Percentiles rank a stretch among this genome's conserved stretches.
These are phyloP conservation scores for Aphanomyces cochlioides DNA, from an alignment of 352 stramenopile species.

Conservation along the genomic window DNA sequence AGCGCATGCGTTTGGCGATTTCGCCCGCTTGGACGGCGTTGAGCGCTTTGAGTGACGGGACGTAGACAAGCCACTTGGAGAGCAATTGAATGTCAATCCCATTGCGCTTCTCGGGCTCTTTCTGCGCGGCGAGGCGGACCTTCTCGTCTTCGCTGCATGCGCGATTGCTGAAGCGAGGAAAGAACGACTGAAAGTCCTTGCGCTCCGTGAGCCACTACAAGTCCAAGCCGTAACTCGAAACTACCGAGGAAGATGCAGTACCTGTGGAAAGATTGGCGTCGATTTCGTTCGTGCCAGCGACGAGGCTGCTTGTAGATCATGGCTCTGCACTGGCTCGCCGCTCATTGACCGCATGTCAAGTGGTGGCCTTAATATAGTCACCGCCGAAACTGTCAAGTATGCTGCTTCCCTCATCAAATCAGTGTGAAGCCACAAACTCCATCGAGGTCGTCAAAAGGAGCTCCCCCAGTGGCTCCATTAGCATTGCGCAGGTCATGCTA, in stretches of 20 bases:
- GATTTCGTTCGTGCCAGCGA: not conserved
- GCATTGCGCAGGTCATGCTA: no score
- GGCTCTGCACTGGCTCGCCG: no score
- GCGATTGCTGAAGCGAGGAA: constrained; percentile 56
- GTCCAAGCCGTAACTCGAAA: constrained; percentile 44
- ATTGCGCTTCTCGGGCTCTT: constrained; percentile 57
- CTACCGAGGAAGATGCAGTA: not conserved
- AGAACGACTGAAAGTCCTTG: constrained; percentile 75
- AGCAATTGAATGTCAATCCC: constrained; percentile 72
- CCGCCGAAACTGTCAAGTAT: no score
- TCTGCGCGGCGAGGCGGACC: constrained; percentile 53
- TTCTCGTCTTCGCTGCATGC: constrained; percentile 67
- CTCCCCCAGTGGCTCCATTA: no score
- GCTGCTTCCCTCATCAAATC: no score
- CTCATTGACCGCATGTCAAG: no score
- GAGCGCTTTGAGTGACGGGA: constrained; percentile 60
- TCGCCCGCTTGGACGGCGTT: constrained; percentile 64
- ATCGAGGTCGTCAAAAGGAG: no score
- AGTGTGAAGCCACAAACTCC: no score
- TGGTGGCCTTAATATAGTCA: no score
- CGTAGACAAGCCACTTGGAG: constrained; percentile 71
- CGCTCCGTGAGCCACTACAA: constrained; percentile 64
- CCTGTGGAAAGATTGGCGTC: constrained; percentile 1
- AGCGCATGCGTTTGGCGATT: constrained; percentile 61
- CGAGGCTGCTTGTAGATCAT: no score